Percentiles rank a stretch among this genome's conserved stretches.
These are phyloP conservation scores for Trametes punicea DNA, from an alignment of 768 basidiomycete species.

Conservation along the genomic window DNA sequence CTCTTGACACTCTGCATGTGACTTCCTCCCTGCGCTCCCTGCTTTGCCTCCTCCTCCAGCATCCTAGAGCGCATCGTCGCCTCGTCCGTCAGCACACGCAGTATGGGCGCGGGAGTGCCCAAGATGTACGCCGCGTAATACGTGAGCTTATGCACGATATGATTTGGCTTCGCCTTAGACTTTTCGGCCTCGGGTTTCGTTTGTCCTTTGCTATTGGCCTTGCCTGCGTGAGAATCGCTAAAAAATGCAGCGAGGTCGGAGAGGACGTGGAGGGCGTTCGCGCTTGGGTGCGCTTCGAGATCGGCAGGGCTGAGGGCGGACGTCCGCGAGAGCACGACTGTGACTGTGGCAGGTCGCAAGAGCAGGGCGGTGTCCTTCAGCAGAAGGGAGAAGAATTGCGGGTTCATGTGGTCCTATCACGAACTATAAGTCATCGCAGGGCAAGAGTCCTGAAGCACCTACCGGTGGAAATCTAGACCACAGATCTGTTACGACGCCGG, in stretches of 20 bases:
- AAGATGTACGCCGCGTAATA: slow-evolving; percentile 68
- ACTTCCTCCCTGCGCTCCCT: not conserved
- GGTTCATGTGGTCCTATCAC: slow-evolving; percentile 31
- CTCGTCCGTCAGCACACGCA: slow-evolving; percentile 45
- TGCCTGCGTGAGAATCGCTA: slow-evolving; percentile 6
- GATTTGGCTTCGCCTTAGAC: slow-evolving; percentile 19
- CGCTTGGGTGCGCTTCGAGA: slow-evolving; percentile 37
- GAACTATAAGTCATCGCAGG: not conserved
- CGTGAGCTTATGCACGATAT: slow-evolving; percentile 55
- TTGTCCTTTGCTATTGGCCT: slow-evolving; percentile 10
- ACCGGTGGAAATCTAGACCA: slow-evolving; percentile 65
- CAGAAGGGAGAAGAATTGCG: slow-evolving; percentile 48
- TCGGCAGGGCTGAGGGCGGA: slow-evolving; percentile 21
- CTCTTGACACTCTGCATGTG: not conserved
- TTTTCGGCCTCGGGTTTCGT: slow-evolving; percentile 3
- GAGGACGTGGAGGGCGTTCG: slow-evolving; percentile 43
- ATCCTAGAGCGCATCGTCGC: slow-evolving; percentile 27
- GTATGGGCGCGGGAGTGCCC: slow-evolving; percentile 41
- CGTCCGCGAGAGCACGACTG: slow-evolving; percentile 14
- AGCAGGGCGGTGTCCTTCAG: slow-evolving; percentile 53
- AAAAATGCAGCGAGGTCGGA: slow-evolving; percentile 54
- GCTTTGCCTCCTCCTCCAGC: slow-evolving; percentile 26
- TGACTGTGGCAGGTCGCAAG: slow-evolving; percentile 43
- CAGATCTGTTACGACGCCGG: slow-evolving; percentile 53
- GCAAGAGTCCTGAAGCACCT: slow-evolving; percentile 10